A percentile compares a stretch with the other conserved stretches of the same genome.
Evolutionary conservation across 148 eudicot genomes (phyloP).

Genomic region (Rhododendron vialii): DNA sequence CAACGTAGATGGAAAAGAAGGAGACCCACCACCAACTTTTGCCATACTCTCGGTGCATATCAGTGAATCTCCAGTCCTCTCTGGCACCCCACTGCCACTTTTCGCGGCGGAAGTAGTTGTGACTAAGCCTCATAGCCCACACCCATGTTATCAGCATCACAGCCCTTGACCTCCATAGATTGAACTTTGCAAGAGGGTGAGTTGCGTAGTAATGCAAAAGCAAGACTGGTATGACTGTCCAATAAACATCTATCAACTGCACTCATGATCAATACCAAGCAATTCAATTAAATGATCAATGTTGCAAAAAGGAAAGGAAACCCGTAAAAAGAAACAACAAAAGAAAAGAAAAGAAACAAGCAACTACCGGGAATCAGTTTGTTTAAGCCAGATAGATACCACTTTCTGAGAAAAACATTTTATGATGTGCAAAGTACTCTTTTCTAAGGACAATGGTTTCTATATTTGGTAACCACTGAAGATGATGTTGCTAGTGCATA

Average conservation of each 20-base stretch:
- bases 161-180: constrained; percentile 56
- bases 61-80: constrained; percentile 89
- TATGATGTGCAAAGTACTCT: background rate
- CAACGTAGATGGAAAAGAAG: constrained; percentile 69
- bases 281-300: background rate
- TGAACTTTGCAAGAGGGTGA: constrained; percentile 55
- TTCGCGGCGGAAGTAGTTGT: constrained; percentile 90
- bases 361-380: background rate
- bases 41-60: constrained; percentile 66
- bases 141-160: constrained; percentile 63
- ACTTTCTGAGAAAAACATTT: background rate
- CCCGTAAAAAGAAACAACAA: background rate
- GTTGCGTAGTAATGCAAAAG: constrained; percentile 60
- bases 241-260: constrained; percentile 92
- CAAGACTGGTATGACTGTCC: constrained; percentile 83
- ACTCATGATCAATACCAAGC: background rate
- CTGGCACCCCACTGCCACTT: constrained; percentile 93
- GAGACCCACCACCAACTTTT: constrained; percentile 88
- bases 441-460: background rate
- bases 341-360: background rate
- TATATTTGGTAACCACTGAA: background rate
- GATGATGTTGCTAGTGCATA: background rate
- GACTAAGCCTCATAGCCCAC: constrained; percentile 75
- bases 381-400: background rate
- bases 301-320: background rate